phyloP scores from a whole-genome alignment of 176 grass and related monocot species.

The Aegilops bicornis region DNA sequence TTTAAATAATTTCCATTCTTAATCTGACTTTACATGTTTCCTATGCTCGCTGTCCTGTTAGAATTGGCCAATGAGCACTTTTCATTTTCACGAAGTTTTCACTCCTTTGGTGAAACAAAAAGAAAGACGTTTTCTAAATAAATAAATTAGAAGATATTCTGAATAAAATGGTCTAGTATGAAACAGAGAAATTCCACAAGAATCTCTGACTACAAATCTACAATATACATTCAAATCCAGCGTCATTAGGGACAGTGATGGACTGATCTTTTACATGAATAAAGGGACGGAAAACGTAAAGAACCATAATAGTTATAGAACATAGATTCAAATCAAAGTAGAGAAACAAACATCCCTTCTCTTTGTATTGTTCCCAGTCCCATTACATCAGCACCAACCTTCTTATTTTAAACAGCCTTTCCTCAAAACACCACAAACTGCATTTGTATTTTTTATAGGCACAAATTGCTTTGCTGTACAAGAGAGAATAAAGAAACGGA shows the following conservation, averaged over 20 bases:
- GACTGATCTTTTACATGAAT: not conserved
- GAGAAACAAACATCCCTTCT: not conserved
- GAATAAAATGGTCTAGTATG: not conserved
- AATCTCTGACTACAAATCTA: not conserved
- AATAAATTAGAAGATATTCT: not conserved
- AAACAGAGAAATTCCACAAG: slow-evolving; percentile 3
- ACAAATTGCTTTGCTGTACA: slow-evolving; percentile 32
- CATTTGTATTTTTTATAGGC: slow-evolving; percentile 4
- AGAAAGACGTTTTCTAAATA: not conserved
- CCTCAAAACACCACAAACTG: slow-evolving; percentile 11
- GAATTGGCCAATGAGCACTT: not conserved
- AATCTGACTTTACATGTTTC: not conserved
- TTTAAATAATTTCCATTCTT: not conserved
- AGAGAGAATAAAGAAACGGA: slow-evolving; percentile 11
- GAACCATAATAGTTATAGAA: not conserved
- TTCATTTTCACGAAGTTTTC: not conserved
- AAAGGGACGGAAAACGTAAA: not conserved
- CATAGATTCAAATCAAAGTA: not conserved
- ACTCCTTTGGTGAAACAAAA: not conserved
- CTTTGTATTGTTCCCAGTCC: not conserved
- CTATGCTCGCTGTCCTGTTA: not conserved
- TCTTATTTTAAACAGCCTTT: slow-evolving; percentile 19
- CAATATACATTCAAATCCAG: not conserved
- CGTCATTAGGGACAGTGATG: not conserved
- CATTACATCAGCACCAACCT: not conserved